Evolutionary conservation across 768 basidiomycete genomes (phyloP).

Genomic region (Mycena filopes): DNA sequence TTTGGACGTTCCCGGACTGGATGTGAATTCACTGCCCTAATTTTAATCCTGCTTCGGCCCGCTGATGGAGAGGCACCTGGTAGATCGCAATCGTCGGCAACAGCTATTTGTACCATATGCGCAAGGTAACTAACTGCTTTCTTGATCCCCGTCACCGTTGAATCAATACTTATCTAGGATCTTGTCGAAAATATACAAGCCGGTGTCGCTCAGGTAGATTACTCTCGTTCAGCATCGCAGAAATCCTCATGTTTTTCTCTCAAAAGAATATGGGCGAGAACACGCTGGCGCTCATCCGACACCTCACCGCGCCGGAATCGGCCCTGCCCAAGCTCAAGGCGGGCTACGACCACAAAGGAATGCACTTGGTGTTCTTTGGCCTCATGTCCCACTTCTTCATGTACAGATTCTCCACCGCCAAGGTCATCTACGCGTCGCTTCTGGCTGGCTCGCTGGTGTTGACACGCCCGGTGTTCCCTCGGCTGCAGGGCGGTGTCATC

Average conservation of each 20-base stretch:
- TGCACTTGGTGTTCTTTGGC: conserved; percentile 77
- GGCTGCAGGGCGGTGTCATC: conserved; percentile 54
- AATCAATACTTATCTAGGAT: conserved; percentile 57
- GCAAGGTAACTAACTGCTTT: conserved; percentile 62
- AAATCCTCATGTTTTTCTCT: conserved; percentile 32
- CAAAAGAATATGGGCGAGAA: conserved; percentile 92
- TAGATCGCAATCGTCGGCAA: conserved; percentile 93
- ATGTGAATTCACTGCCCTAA: conserved; percentile 60
- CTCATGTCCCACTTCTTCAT: conserved; percentile 74
- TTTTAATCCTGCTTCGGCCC: conserved; percentile 5
- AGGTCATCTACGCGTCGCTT: conserved; percentile 66
- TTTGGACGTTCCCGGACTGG: conserved; percentile 89
- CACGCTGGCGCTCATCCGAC: conserved; percentile 77
- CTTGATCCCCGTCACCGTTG: background rate
- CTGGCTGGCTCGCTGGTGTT: conserved; percentile 59
- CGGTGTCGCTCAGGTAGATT: conserved; percentile 73
- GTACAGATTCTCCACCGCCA: conserved; percentile 81
- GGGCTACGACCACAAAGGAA: conserved; percentile 40
- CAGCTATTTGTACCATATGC: conserved; percentile 94
- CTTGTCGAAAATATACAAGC: conserved; percentile 84
- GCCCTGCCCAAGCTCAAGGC: conserved; percentile 68
- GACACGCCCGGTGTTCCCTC: conserved; percentile 49
- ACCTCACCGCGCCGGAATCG: conserved; percentile 76
- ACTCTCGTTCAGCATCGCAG: conserved; percentile 10
- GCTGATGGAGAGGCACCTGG: conserved; percentile 9